Conservation (phyloP, 805 yeast genomes). For the Starmerella floricola region DNA sequence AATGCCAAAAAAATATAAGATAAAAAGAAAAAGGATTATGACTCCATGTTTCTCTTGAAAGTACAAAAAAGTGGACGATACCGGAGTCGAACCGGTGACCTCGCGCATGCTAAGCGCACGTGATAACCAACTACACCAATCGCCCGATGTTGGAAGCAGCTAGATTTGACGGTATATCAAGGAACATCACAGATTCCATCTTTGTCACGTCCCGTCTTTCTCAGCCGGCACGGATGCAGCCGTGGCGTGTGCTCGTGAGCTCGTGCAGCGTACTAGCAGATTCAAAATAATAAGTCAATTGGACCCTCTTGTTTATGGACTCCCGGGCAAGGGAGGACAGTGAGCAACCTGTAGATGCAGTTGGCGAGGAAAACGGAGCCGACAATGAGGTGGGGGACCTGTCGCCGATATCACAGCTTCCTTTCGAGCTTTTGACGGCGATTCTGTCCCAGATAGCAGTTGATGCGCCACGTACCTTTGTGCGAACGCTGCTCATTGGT, state of each 20-base stretch:
- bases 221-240: too few relatives aligned
- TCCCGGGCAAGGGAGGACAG: neutral
- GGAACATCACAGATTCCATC: too few relatives aligned
- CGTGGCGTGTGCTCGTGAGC: too few relatives aligned
- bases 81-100: conserved; percentile 32
- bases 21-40: neutral
- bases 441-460: conserved; percentile 24
- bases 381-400: too few relatives aligned
- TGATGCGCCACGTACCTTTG: conserved; percentile 16
- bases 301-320: too few relatives aligned
- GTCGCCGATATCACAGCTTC: conserved; percentile 17
- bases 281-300: too few relatives aligned
- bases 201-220: too few relatives aligned
- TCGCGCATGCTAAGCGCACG: conserved; percentile 31
- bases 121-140: conserved; percentile 31
- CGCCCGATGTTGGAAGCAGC: conserved; percentile 21
- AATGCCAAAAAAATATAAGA: neutral
- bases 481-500: conserved; percentile 15
- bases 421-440: conserved; percentile 23
- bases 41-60: neutral
- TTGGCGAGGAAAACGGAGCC: neutral
- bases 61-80: conserved; percentile 27
- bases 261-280: too few relatives aligned
- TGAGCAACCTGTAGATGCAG: neutral
- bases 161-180: neutral